These are phyloP conservation scores for Colletotrichum sp. DNA, from an alignment of 2,329 filamentous ascomycete genomes.

Conservation along the genomic window DNA sequence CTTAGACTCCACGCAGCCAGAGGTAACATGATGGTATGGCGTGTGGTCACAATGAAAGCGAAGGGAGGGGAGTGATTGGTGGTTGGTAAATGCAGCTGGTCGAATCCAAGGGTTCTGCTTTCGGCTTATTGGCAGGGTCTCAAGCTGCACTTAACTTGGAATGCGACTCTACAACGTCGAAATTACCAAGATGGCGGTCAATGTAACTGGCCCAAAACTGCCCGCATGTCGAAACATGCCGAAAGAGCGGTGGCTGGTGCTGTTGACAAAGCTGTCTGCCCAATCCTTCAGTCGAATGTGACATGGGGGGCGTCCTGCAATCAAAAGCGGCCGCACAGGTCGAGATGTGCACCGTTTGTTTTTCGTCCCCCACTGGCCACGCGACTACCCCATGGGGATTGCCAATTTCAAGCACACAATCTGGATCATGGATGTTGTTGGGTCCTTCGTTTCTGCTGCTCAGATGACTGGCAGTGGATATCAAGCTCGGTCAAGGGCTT, in stretches of 20 bases:
- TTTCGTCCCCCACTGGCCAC: neutral
- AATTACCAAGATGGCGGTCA: neutral
- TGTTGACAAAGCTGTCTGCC: neutral
- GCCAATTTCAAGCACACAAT: neutral
- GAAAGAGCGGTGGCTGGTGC: neutral
- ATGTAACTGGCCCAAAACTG: neutral
- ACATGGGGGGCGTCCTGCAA: neutral
- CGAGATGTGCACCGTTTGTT: neutral
- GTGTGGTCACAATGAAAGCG: neutral
- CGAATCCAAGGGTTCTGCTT: neutral
- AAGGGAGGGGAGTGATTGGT: neutral
- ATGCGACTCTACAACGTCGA: neutral
- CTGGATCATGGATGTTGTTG: neutral
- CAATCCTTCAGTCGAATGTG: neutral
- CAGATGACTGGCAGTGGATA: neutral
- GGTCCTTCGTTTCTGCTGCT: neutral
- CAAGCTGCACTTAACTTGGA: neutral
- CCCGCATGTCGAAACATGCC: neutral
- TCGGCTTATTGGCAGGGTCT: neutral
- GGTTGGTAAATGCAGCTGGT: neutral
- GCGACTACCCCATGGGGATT: conserved; percentile 8
- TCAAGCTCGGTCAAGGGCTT: neutral
- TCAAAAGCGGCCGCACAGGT: neutral
- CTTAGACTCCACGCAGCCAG: neutral
- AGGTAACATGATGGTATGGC: neutral